Evolutionary conservation across 345 rosid species (phyloP), one percentile per base, ranked within the genome.

Genomic region (Mercurialis annua): DNA sequence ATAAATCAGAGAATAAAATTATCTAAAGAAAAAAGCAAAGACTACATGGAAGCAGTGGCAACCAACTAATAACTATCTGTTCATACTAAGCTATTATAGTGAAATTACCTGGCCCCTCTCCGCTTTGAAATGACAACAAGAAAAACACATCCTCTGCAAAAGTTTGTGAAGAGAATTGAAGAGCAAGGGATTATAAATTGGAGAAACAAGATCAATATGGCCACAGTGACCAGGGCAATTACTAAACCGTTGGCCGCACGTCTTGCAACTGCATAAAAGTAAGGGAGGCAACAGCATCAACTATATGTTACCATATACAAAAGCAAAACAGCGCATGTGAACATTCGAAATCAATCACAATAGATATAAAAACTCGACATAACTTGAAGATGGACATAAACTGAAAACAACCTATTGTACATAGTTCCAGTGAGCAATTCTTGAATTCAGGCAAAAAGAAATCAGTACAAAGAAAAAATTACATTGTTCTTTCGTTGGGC

Each of bases 191-290:
- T 89, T 88, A 64, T 88, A 90, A 40, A 82, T 82, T 6, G 95
- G 88, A 55, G 62, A 81, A 68, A 91, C 79, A 47, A 94, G 92
- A 59, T 87, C 89, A 7, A 91, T 82, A 71, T 87, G 96, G 49
- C 99, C 99, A 70, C 93, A 94, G 71, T 94, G 99, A 52, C 99
- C 99, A 3, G 96, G 92, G 68, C 99, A 94, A 69, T 65, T 23
- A 61, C 76, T 79, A 10, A 67, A 76, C 5, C 74, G 71, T 76
- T 81, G 90, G 47, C 91, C 85, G 64, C 99, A 92, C 27, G 85
- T 71, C 80, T 80, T 76, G 81, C 99, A 94, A 56, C 97, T 94
- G 96, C 90, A 87, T 67, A 52, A 42, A 68, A 31, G 31, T 10
- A 68, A 63, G 46, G 23, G 21, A 62, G 17, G 20, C 21, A 59